Conservation (phyloP, 805 yeast species). For the Pichia deserticola region DNA sequence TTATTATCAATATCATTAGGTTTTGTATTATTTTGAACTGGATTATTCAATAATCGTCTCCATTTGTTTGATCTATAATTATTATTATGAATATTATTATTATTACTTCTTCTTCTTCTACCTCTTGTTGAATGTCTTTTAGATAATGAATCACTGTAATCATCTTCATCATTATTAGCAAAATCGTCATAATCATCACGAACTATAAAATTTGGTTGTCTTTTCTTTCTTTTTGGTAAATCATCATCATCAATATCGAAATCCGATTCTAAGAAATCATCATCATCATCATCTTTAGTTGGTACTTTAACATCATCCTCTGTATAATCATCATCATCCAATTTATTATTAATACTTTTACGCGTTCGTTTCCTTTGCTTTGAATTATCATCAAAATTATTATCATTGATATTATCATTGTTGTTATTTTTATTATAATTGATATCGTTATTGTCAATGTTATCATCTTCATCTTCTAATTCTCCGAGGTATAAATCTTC, state of each 20-base stretch:
- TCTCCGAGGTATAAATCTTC: conserved; percentile 25
- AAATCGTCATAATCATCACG: conserved; percentile 16
- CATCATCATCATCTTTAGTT: conserved; percentile 9
- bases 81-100: conserved; percentile 14
- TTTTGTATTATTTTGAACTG: no score
- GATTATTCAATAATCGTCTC: conserved; percentile 9
- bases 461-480: conserved; percentile 17
- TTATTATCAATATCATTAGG: no score
- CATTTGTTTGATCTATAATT: background rate
- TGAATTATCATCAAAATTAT: no score
- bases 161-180: conserved; percentile 4
- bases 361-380: background rate
- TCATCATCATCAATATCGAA: conserved; percentile 2
- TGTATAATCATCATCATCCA: conserved; percentile 6
- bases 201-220: conserved; percentile 11
- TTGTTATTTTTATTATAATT: background rate
- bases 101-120: conserved; percentile 1
- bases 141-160: background rate
- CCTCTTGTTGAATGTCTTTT: background rate
- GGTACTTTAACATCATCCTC: conserved; percentile 4
- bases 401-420: conserved; percentile 1
- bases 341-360: background rate
- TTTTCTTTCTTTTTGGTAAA: conserved; percentile 3
- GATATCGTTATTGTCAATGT: background rate
- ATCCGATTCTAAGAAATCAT: conserved; percentile 4